Evolutionary conservation across 495 filamentous ascomycete species (phyloP).

Genomic region (Tirmania nivea): DNA sequence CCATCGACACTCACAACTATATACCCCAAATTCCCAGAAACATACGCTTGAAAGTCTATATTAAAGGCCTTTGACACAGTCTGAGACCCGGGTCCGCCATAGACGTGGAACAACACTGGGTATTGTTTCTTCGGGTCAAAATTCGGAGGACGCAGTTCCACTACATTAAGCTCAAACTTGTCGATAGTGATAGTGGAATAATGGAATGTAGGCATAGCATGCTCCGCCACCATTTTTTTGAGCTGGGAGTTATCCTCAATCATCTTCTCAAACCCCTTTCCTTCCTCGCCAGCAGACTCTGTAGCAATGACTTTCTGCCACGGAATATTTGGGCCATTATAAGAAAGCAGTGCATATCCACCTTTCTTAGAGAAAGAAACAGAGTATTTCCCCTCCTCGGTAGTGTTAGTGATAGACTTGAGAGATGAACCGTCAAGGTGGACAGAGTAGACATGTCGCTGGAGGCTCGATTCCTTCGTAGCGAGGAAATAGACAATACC

Average conservation of each 20-base stretch:
- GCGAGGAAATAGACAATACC: constrained; percentile 80
- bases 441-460: constrained; percentile 80
- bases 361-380: constrained; percentile 67
- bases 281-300: constrained; percentile 35
- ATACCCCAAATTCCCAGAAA: constrained; percentile 74
- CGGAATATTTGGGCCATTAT: constrained; percentile 66
- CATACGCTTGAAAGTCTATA: constrained; percentile 78
- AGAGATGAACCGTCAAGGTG: constrained; percentile 56
- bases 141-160: constrained; percentile 77
- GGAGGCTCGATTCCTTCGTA: constrained; percentile 66
- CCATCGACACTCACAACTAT: constrained; percentile 89
- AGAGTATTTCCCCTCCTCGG: constrained; percentile 58
- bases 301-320: constrained; percentile 85
- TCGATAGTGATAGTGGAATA: constrained; percentile 73
- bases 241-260: constrained; percentile 62
- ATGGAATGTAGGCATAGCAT: constrained; percentile 64
- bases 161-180: constrained; percentile 54
- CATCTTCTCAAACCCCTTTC: constrained; percentile 20
- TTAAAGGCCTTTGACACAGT: constrained; percentile 57
- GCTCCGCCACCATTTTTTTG: constrained; percentile 41
- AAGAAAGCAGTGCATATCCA: constrained; percentile 62
- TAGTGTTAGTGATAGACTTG: constrained; percentile 48
- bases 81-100: constrained; percentile 80
- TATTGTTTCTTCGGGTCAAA: constrained; percentile 73
- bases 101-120: constrained; percentile 83